Evolutionary conservation across 306 rosid species (phyloP).

Genomic region (Sicyos edulis): DNA sequence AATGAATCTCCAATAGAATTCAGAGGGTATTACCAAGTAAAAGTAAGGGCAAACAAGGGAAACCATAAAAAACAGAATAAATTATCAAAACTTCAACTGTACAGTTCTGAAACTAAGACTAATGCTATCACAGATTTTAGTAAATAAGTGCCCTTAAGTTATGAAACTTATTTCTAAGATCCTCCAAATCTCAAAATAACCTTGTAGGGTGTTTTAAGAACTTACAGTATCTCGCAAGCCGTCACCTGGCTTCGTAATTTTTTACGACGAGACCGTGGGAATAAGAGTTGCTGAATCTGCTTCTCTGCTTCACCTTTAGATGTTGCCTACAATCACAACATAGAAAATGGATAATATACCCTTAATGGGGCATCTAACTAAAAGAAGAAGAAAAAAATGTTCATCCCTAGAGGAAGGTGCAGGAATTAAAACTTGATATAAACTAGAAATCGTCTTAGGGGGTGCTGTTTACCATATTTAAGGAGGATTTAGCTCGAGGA

Average conservation of each 20-base stretch:
- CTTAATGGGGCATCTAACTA: neutral
- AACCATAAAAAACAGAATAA: neutral
- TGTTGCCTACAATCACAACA: constrained; percentile 47
- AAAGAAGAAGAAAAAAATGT: too few relatives aligned
- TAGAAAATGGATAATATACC: neutral
- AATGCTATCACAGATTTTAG: neutral
- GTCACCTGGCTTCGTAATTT: constrained; percentile 39
- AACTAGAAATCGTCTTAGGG: constrained; percentile 3
- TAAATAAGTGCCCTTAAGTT: neutral
- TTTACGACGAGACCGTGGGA: constrained; percentile 63
- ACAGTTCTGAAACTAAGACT: constrained; percentile 12
- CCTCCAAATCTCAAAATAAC: neutral
- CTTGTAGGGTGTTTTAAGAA: constrained; percentile 12
- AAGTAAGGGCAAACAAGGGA: too few relatives aligned
- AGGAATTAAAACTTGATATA: neutral
- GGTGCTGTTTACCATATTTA: too few relatives aligned
- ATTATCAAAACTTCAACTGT: constrained; percentile 13
- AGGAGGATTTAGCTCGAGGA: too few relatives aligned
- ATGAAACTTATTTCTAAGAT: constrained; percentile 1
- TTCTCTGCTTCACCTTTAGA: constrained; percentile 65
- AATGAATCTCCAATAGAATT: neutral
- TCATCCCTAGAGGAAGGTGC: neutral
- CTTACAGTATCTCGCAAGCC: constrained; percentile 26
- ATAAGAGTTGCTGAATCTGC: constrained; percentile 79
- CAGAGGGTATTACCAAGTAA: neutral